Evolutionary conservation across 2,329 filamentous ascomycete genomes (phyloP).

Genomic region (Penicillium paneum): DNA sequence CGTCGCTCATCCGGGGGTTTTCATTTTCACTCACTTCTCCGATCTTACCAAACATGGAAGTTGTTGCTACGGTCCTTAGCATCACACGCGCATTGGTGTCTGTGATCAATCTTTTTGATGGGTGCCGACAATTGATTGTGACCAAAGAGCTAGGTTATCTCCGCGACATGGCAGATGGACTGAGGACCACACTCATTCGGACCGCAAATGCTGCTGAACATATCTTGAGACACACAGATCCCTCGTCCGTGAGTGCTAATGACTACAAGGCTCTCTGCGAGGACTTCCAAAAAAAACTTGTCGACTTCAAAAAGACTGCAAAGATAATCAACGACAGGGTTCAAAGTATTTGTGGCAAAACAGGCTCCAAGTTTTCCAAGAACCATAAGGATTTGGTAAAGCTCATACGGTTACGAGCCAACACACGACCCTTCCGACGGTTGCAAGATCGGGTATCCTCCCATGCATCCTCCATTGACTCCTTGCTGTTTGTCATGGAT

Average conservation of each 20-base stretch:
- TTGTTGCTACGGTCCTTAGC: background rate
- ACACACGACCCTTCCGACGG: background rate
- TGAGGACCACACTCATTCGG: no score
- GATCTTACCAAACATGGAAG: background rate
- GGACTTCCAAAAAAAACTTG: background rate
- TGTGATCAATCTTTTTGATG: background rate
- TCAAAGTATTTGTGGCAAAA: background rate
- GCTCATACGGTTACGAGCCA: accelerated
- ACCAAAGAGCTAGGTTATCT: background rate
- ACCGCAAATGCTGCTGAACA: background rate
- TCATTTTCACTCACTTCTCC: background rate
- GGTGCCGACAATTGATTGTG: background rate
- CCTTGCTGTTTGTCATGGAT: no score
- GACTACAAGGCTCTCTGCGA: background rate
- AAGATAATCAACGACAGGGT: background rate
- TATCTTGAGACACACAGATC: background rate
- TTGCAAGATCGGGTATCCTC: background rate
- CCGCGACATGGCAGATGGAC: accelerated
- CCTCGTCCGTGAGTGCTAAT: background rate
- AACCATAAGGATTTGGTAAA: background rate
- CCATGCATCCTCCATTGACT: background rate
- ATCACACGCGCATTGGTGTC: no score
- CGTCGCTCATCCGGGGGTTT: background rate
- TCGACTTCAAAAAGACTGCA: background rate
- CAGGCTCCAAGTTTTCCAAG: background rate